These are phyloP conservation scores for Apiospora arundinis DNA, from an alignment of 2,329 filamentous ascomycete species.

Conservation along the genomic window DNA sequence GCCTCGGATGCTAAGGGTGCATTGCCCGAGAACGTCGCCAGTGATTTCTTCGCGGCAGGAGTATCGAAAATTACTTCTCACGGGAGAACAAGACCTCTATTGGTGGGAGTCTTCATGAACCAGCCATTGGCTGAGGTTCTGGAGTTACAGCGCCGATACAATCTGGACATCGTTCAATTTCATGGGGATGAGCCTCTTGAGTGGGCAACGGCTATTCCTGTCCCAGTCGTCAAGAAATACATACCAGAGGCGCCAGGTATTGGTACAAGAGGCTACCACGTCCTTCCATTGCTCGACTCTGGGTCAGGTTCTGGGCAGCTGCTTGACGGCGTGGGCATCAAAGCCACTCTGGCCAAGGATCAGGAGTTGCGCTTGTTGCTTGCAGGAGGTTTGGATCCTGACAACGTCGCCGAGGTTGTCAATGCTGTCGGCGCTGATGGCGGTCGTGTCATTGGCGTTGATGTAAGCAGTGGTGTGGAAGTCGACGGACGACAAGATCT, in stretches of 20 bases:
- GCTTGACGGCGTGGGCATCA: slow-evolving; percentile 75
- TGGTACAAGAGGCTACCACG: slow-evolving; percentile 79
- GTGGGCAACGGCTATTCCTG: slow-evolving; percentile 87
- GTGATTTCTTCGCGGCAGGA: slow-evolving; percentile 76
- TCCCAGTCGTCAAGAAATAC: slow-evolving; percentile 90
- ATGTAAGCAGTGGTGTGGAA: slow-evolving; percentile 95
- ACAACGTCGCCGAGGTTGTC: slow-evolving; percentile 76
- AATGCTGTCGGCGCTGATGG: slow-evolving; percentile 64
- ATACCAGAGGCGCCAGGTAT: slow-evolving; percentile 77
- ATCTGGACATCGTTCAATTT: slow-evolving; percentile 88
- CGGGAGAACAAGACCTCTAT: slow-evolving; percentile 64
- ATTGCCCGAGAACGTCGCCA: slow-evolving; percentile 45
- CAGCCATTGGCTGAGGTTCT: slow-evolving; percentile 86
- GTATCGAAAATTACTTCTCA: slow-evolving; percentile 50
- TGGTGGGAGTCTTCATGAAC: slow-evolving; percentile 94
- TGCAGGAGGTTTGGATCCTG: slow-evolving; percentile 82
- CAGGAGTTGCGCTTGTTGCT: slow-evolving; percentile 76
- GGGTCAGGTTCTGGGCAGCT: slow-evolving; percentile 83
- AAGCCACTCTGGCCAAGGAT: slow-evolving; percentile 69
- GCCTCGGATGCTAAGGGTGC: slow-evolving; percentile 36
- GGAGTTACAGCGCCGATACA: slow-evolving; percentile 75
- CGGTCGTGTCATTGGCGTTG: slow-evolving; percentile 77
- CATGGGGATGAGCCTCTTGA: slow-evolving; percentile 93
- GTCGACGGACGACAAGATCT: slow-evolving; percentile 80
- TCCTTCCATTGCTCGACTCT: slow-evolving; percentile 84